A percentile compares a stretch with the other conserved stretches of the same genome.
These are phyloP conservation scores for Neocatenulostroma microsporum DNA, from an alignment of 2,329 filamentous ascomycete species.

Conservation along the genomic window DNA sequence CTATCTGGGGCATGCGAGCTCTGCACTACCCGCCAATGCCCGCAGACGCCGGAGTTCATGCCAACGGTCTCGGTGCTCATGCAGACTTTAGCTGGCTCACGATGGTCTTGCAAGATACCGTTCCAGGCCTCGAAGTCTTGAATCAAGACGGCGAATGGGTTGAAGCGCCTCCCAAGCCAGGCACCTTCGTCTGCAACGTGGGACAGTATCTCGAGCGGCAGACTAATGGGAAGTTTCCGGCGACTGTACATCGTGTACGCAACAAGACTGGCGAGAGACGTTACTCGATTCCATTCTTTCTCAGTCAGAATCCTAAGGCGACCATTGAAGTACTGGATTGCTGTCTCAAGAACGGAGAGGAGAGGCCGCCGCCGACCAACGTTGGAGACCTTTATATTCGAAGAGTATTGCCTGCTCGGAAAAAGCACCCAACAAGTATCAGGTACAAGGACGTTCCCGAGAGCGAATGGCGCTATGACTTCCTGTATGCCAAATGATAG, in stretches of 20 bases:
- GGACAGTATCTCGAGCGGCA: conserved; percentile 43
- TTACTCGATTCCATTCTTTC: conserved; percentile 31
- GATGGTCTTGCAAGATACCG: conserved; percentile 38
- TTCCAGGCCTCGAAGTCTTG: conserved; percentile 35
- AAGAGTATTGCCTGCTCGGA: conserved; percentile 28
- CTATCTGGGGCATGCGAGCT: conserved; percentile 30
- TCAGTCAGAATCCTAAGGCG: too few species aligned
- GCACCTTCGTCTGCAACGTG: conserved; percentile 43
- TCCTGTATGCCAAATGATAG: conserved; percentile 47
- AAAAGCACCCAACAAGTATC: conserved; percentile 33
- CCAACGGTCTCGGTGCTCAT: conserved; percentile 31
- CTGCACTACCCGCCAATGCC: conserved; percentile 39
- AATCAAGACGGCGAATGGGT: conserved; percentile 37
- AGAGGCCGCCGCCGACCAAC: too few species aligned
- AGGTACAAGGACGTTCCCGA: conserved; percentile 30
- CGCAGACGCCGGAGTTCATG: conserved; percentile 21
- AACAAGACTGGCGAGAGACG: conserved; percentile 10
- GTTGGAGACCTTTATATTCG: too few species aligned
- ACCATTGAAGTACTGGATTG: too few species aligned
- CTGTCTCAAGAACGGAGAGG: too few species aligned
- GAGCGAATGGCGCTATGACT: conserved; percentile 24
- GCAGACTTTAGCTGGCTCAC: conserved; percentile 44
- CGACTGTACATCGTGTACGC: conserved; percentile 11
- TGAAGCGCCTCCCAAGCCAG: conserved; percentile 35
- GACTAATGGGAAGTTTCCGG: conserved; percentile 33